Percentiles rank a stretch among this genome's conserved stretches.
Evolutionary conservation across 306 rosid genomes (phyloP).

Genomic region (Gynostemma pentaphyllum): DNA sequence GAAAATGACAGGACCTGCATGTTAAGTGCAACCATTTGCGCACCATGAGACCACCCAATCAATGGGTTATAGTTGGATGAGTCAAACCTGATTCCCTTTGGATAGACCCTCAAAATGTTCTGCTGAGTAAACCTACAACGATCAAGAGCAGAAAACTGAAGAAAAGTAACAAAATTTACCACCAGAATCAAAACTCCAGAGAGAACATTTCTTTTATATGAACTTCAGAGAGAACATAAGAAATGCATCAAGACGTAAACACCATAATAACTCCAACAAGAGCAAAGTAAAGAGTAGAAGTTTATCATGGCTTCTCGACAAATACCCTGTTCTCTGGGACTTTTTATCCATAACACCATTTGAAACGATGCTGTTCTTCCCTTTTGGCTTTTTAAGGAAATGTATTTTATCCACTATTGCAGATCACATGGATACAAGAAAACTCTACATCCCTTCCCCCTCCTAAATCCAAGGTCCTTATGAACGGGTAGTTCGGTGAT

Average conservation of each 20-base stretch:
- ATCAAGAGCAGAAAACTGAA: constrained; percentile 3
- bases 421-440: neutral
- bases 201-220: no score
- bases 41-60: constrained; percentile 97
- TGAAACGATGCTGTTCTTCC: no score
- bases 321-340: no score
- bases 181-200: constrained; percentile 1
- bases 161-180: neutral
- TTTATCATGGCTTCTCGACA: no score
- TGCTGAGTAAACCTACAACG: constrained; percentile 74
- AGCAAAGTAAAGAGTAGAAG: neutral
- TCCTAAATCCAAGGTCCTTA: no score
- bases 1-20: constrained; percentile 65
- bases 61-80: constrained; percentile 96
- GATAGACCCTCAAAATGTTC: constrained; percentile 88
- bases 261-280: neutral
- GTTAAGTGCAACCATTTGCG: constrained; percentile 98
- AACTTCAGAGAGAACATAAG: neutral
- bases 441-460: neutral
- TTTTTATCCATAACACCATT: no score
- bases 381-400: neutral
- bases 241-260: neutral
- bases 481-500: no score
- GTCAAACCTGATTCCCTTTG: constrained; percentile 83
- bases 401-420: neutral